Conservation (phyloP, 2,329 filamentous ascomycete genomes). For the Nemania sp. region DNA sequence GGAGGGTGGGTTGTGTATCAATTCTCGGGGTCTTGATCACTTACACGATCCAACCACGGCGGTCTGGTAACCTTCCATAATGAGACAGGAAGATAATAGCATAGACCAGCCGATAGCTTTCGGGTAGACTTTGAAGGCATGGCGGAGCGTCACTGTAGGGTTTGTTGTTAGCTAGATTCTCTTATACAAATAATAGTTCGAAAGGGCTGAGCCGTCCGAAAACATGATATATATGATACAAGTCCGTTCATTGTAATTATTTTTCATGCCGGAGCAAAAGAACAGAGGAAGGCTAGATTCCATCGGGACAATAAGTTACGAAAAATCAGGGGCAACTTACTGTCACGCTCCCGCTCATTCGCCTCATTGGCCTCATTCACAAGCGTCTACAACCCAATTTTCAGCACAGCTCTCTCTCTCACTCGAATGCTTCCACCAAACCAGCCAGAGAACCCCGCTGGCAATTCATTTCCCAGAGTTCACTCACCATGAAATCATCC, state of each 20-base stretch:
- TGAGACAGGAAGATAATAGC: constrained; percentile 46
- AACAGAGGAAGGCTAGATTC: background rate
- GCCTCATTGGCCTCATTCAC: constrained; percentile 44
- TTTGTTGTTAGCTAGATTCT: background rate
- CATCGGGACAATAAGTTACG: too few species aligned
- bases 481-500: constrained; percentile 38
- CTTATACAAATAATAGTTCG: too few species aligned
- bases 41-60: constrained; percentile 38
- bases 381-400: constrained; percentile 29
- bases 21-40: constrained; percentile 1
- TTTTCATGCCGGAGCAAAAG: too few species aligned
- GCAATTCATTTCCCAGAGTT: too few species aligned
- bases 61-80: constrained; percentile 42
- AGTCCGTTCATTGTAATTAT: too few species aligned
- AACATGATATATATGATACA: too few species aligned
- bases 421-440: background rate
- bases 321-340: constrained; percentile 14
- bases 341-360: constrained; percentile 44
- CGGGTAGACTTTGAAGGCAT: constrained; percentile 48
- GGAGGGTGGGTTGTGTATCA: background rate
- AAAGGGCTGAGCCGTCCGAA: too few species aligned
- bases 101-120: constrained; percentile 49
- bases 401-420: background rate
- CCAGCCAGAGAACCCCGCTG: background rate
- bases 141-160: constrained; percentile 38